phyloP scores from a whole-genome alignment of 345 rosid genomes.

The Kandelia obovata region DNA sequence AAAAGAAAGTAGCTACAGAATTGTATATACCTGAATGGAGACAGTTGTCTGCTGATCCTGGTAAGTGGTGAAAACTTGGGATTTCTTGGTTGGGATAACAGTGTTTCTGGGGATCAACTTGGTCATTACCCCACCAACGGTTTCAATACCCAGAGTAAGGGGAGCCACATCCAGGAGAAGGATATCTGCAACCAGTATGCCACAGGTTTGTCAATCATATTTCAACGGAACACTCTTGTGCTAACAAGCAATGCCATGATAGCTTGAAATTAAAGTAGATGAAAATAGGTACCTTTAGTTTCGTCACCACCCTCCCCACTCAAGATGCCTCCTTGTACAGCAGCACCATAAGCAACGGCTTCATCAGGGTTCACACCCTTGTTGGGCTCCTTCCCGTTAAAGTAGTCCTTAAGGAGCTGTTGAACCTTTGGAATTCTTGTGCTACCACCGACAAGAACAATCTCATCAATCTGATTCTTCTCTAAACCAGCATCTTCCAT shows the following conservation, averaged over 20 bases:
- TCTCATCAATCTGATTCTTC: slow-evolving; percentile 25
- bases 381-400: slow-evolving; percentile 28
- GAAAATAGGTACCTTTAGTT: slow-evolving; percentile 10
- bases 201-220: neutral
- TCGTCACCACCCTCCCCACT: slow-evolving; percentile 33
- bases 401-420: slow-evolving; percentile 29
- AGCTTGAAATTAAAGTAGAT: too few species aligned
- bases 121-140: slow-evolving; percentile 28
- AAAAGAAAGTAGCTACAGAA: too few species aligned
- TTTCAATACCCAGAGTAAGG: slow-evolving; percentile 31
- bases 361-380: slow-evolving; percentile 36
- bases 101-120: slow-evolving; percentile 28
- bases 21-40: slow-evolving; percentile 18
- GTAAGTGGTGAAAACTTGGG: slow-evolving; percentile 35
- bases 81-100: slow-evolving; percentile 29
- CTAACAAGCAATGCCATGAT: too few species aligned
- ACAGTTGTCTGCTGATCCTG: slow-evolving; percentile 35
- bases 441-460: slow-evolving; percentile 36
- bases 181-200: slow-evolving; percentile 12
- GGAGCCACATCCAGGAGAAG: slow-evolving; percentile 29
- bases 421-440: slow-evolving; percentile 33
- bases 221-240: neutral
- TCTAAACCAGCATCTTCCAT: slow-evolving; percentile 30
- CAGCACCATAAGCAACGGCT: slow-evolving; percentile 34
- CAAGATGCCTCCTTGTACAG: slow-evolving; percentile 29